A percentile compares a stretch with the other conserved stretches of the same genome.
Conservation (phyloP, 306 rosid species). For the Vigna unguiculata region DNA sequence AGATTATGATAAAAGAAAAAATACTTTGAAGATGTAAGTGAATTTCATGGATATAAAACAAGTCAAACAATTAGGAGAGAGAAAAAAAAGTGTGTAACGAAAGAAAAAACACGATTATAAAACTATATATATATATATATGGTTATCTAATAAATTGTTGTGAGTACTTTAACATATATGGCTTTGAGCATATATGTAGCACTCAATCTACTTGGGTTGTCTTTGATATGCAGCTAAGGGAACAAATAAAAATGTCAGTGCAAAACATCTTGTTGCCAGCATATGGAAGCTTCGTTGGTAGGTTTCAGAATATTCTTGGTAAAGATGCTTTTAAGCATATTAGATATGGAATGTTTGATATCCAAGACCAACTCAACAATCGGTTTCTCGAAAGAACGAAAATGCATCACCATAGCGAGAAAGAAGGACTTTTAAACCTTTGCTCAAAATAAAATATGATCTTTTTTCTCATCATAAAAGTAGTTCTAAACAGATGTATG, state of each 20-base stretch:
- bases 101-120: too few species aligned
- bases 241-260: conserved; percentile 59
- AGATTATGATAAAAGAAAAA: too few species aligned
- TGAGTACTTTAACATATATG: too few species aligned
- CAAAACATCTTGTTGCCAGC: conserved; percentile 59
- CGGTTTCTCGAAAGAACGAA: conserved; percentile 50
- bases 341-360: conserved; percentile 49
- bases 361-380: conserved; percentile 56
- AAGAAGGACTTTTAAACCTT: not conserved
- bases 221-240: conserved; percentile 61
- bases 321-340: conserved; percentile 53
- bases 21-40: too few species aligned
- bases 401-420: conserved; percentile 53
- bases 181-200: conserved; percentile 61
- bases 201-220: conserved; percentile 64
- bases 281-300: conserved; percentile 63
- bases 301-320: conserved; percentile 54
- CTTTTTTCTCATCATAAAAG: too few species aligned
- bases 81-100: too few species aligned
- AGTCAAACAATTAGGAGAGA: too few species aligned
- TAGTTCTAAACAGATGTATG: too few species aligned
- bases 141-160: too few species aligned
- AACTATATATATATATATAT: too few species aligned
- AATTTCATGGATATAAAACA: too few species aligned
- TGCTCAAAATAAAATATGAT: too few species aligned